Conservation (phyloP, 805 yeast genomes). For the Blastobotrys americana region DNA sequence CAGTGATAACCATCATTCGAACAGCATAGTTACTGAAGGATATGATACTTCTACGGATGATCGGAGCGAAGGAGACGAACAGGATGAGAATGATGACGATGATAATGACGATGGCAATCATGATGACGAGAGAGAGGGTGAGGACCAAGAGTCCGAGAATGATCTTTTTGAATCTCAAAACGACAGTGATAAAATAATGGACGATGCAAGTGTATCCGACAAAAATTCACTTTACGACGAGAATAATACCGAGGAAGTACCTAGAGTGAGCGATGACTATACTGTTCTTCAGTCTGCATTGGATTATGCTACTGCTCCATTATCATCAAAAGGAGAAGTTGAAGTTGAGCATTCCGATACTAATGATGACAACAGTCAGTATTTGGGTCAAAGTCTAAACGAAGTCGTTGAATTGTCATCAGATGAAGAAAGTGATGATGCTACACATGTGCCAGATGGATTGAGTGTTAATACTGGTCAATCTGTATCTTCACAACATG, state of each 20-base stretch:
- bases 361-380: too few relatives aligned
- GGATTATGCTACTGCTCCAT: background rate
- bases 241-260: too few relatives aligned
- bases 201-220: too few relatives aligned
- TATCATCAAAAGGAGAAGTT: background rate
- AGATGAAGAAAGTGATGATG: background rate
- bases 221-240: too few relatives aligned
- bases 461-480: background rate
- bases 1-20: too few relatives aligned
- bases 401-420: background rate
- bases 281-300: background rate
- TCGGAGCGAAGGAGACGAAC: slow-evolving; percentile 23
- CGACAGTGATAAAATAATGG: too few relatives aligned
- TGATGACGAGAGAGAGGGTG: slow-evolving; percentile 24
- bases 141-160: slow-evolving; percentile 20
- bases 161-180: slow-evolving; percentile 64
- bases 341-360: too few relatives aligned
- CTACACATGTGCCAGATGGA: background rate
- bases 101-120: too few relatives aligned
- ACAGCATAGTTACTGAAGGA: too few relatives aligned
- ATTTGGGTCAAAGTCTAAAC: background rate
- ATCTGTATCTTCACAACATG: background rate
- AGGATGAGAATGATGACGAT: slow-evolving; percentile 20
- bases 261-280: too few relatives aligned
- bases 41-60: slow-evolving; percentile 26